phyloP scores from a whole-genome alignment of 257 asterid species.

The Fraxinus pennsylvanica region DNA sequence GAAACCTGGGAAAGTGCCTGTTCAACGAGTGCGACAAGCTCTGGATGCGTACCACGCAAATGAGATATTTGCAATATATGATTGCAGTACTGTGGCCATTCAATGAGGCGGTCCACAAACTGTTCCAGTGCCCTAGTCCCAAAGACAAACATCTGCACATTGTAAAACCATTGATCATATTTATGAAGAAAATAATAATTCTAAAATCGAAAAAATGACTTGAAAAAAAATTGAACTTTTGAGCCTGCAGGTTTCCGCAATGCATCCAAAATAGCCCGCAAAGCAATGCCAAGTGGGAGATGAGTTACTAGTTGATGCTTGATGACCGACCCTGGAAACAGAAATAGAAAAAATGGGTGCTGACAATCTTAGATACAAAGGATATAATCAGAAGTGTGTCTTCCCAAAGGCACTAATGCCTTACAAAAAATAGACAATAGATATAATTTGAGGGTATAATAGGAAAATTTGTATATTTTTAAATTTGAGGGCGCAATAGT shows the following conservation, averaged over 20 bases:
- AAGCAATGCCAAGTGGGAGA: slow-evolving; percentile 89
- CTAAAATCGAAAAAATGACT: slow-evolving; percentile 15
- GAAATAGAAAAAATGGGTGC: slow-evolving; percentile 17
- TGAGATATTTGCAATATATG: slow-evolving; percentile 95
- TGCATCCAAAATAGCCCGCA: slow-evolving; percentile 92
- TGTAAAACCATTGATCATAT: slow-evolving; percentile 25
- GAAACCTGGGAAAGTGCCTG: slow-evolving; percentile 68
- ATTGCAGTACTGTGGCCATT: slow-evolving; percentile 99
- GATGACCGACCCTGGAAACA: slow-evolving; percentile 76
- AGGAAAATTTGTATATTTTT: background rate
- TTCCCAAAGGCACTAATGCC: background rate
- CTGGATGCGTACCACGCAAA: slow-evolving; percentile 70
- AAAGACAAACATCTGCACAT: slow-evolving; percentile 83
- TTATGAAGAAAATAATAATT: slow-evolving; percentile 19
- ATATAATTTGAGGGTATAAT: background rate
- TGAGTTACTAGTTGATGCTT: slow-evolving; percentile 94
- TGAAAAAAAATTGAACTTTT: slow-evolving; percentile 43
- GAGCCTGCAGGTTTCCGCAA: slow-evolving; percentile 92
- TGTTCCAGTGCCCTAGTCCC: slow-evolving; percentile 93
- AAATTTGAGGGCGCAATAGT: background rate
- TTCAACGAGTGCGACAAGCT: slow-evolving; percentile 71
- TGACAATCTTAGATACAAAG: background rate
- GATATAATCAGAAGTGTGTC: background rate
- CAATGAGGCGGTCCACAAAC: slow-evolving; percentile 86
- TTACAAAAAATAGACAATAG: background rate